phyloP scores from a whole-genome alignment of 371 early-diverging fungal species.

The Mucor mucedo region DNA sequence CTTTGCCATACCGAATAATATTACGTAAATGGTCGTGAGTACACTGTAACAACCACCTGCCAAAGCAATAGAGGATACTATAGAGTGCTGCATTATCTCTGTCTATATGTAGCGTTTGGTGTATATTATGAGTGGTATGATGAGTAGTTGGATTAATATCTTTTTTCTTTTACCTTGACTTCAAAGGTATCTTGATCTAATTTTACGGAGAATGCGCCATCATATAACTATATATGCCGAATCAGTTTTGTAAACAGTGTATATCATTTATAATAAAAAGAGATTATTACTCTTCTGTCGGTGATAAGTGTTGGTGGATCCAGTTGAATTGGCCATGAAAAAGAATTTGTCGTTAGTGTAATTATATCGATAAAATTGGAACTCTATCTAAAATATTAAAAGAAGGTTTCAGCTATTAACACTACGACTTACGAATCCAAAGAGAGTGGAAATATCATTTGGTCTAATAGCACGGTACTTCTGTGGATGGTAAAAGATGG shows the following conservation, averaged over 20 bases:
- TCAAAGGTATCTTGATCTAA: conserved; percentile 37
- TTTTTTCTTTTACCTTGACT: conserved; percentile 30
- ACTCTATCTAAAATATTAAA: conserved; percentile 14
- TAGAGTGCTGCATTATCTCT: conserved; percentile 46
- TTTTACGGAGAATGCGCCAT: conserved; percentile 42
- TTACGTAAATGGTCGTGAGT: conserved; percentile 42
- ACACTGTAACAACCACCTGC: conserved; percentile 52
- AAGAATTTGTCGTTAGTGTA: conserved; percentile 29
- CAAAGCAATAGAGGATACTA: conserved; percentile 39
- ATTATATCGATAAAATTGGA: conserved; percentile 39
- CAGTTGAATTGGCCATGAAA: conserved; percentile 37
- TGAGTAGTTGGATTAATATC: background rate
- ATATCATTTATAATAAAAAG: no score
- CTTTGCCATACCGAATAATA: conserved; percentile 50
- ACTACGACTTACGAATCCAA: conserved; percentile 37
- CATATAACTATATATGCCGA: conserved; percentile 25
- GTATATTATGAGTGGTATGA: no score
- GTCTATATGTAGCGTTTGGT: conserved; percentile 23
- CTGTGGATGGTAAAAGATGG: conserved; percentile 31
- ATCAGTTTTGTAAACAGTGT: background rate
- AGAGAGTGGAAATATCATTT: conserved; percentile 24
- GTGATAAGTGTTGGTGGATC: background rate
- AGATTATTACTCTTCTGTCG: conserved; percentile 13
- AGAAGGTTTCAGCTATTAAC: no score
- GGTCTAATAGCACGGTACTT: conserved; percentile 41